Evolutionary conservation across 352 stramenopile species (phyloP).

Genomic region (Phytophthora idaei): DNA sequence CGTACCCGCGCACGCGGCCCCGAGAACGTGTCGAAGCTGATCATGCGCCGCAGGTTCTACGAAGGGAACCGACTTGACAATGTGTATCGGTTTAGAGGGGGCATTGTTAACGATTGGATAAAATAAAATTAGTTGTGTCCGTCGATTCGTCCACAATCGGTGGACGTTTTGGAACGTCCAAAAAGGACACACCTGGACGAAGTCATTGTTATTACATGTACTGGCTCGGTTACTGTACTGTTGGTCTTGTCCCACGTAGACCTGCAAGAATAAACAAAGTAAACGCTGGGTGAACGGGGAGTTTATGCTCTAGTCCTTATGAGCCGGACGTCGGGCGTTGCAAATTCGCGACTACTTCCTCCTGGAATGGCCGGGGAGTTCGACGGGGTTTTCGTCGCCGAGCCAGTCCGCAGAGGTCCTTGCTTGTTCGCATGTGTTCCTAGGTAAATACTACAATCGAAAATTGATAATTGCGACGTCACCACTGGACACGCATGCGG

Average conservation of each 20-base stretch:
- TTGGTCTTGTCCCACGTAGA: too few species aligned
- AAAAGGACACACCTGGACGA: not conserved
- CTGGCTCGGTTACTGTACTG: not conserved
- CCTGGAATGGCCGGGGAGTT: constrained; percentile 1
- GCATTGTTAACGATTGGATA: constrained; percentile 7
- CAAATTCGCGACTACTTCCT: constrained; percentile 30
- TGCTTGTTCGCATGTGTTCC: constrained; percentile 37
- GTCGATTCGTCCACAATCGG: too few species aligned
- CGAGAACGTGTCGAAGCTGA: constrained; percentile 83
- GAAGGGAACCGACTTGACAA: constrained; percentile 8
- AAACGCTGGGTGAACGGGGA: constrained; percentile 27
- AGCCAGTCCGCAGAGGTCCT: constrained; percentile 5
- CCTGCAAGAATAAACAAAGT: constrained; percentile 2
- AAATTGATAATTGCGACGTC: constrained; percentile 91
- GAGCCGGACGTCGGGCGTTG: constrained; percentile 31
- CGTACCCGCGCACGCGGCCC: constrained; percentile 37
- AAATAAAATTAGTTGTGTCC: constrained; percentile 1
- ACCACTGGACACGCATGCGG: constrained; percentile 85
- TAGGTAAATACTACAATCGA: constrained; percentile 89
- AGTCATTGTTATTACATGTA: not conserved
- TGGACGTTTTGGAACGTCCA: constrained; percentile 4
- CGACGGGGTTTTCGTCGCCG: too few species aligned
- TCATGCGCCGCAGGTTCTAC: constrained; percentile 39
- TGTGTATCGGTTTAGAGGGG: constrained; percentile 2
- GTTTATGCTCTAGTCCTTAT: constrained; percentile 48